Conservation (phyloP, 176 grass and related monocot species). For the Rhipidocladum racemiflorum region DNA sequence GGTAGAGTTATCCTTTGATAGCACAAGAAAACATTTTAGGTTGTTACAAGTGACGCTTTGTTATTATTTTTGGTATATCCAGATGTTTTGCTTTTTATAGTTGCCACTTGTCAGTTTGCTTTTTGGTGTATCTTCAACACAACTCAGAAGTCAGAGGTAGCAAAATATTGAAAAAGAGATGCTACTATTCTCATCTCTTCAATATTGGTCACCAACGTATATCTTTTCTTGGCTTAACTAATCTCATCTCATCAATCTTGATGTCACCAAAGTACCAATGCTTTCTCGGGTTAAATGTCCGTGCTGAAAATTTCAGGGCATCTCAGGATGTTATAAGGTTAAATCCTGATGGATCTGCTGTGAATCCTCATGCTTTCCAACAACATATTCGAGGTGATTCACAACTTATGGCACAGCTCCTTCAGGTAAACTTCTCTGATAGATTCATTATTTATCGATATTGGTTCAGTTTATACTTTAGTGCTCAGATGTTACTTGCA, state of each 20-base stretch:
- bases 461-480: background rate
- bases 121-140: background rate
- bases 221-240: conserved; percentile 2
- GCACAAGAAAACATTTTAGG: background rate
- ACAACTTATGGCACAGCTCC: conserved; percentile 83
- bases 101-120: background rate
- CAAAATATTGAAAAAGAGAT: background rate
- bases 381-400: conserved; percentile 76
- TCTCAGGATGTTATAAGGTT: conserved; percentile 53
- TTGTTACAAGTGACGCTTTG: background rate
- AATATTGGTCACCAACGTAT: background rate
- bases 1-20: background rate
- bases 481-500: background rate
- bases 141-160: background rate
- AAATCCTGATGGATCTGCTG: conserved; percentile 72
- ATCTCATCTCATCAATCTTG: background rate
- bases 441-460: background rate
- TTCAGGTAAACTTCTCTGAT: conserved; percentile 55
- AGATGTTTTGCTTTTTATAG: conserved; percentile 1
- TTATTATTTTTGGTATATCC: background rate
- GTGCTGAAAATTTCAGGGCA: conserved; percentile 43
- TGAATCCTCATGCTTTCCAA: conserved; percentile 78
- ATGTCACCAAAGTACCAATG: background rate
- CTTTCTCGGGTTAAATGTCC: conserved; percentile 21
- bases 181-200: background rate